Base-by-base conservation (phyloP, 1,284 basidiomycete genomes). In the Ceraceosorus guamensis region DNA sequence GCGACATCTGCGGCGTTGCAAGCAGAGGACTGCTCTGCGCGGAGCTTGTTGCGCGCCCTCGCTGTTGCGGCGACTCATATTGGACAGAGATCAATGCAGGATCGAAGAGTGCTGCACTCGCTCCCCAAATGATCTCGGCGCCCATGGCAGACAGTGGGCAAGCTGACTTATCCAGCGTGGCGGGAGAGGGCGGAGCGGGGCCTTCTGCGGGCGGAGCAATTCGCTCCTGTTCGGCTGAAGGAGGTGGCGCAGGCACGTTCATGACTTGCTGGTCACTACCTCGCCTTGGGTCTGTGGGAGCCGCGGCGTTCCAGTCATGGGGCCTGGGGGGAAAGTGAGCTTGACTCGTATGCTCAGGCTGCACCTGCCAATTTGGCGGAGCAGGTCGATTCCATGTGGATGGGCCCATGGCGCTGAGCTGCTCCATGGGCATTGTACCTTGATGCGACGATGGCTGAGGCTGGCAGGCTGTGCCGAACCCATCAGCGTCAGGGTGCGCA, bases 101-200 rank as follows among this genome's bases (percentile, higher is more conserved):
- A 33, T 57, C 67, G 46, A 61, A 63, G 46, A 63, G 63, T 43
- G 62, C 67, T 13, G 70, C 60, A 46, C 66, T 69, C 1, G 67
- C 64, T 7, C 59, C 59, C 70, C 71, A 73, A 48, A 73, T 57
- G n/a, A 72, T 60, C 60, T 75, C 71, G 2, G 68, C 71, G 14
- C 70, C 70, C 16, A 75, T 65, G 3, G 53, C 61, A 6, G 69
- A 66, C 11, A 75, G 64, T 10, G 70, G 62, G 31, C 72, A 57
- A 10, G 65, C 68, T 0, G 71, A 73, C 51, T 61, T 62, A 46
- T 75, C 70, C 8, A 70, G 50, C 11, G 69, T 66, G 46, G 50
- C 59, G 13, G 69, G 69, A 13, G 67, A 69, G 13, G 67, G 67
- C 1, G 69, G 69, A 3, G 66, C 63, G 30, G 69, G 63, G 34